Percentiles rank a stretch among this genome's conserved stretches.
Conservation (phyloP, 2,329 filamentous ascomycete species). For the Moelleriella libera region DNA sequence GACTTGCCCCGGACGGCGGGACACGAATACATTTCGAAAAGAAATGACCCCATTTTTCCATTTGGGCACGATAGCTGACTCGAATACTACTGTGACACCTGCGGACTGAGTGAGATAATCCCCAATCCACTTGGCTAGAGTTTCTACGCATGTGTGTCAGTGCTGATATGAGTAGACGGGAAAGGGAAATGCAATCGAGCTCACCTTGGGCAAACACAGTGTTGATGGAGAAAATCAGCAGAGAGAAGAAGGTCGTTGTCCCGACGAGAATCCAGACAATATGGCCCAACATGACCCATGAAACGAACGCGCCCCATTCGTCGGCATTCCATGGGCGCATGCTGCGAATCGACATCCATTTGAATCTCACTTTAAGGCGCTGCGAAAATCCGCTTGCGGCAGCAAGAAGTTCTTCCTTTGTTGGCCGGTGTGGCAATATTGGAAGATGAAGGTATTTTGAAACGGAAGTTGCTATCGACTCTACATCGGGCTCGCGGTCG, state of each 20-base stretch:
- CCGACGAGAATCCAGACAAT: constrained; percentile 92
- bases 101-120: constrained; percentile 92
- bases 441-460: constrained; percentile 46
- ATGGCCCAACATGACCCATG: constrained; percentile 89
- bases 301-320: constrained; percentile 87
- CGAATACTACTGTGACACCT: constrained; percentile 86
- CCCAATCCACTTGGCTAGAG: constrained; percentile 80
- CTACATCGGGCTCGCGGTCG: constrained; percentile 10
- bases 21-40: constrained; percentile 94
- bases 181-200: constrained; percentile 8
- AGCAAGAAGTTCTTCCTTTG: constrained; percentile 82
- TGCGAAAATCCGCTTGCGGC: constrained; percentile 91
- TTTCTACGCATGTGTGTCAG: constrained; percentile 45
- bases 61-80: constrained; percentile 91
- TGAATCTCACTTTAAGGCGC: constrained; percentile 79
- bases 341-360: constrained; percentile 94
- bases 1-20: constrained; percentile 70
- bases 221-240: constrained; percentile 83
- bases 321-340: constrained; percentile 89
- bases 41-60: constrained; percentile 94
- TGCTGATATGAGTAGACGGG: neutral
- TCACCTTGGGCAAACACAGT: constrained; percentile 87
- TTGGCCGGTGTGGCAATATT: constrained; percentile 74
- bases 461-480: constrained; percentile 35
- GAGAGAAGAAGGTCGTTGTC: constrained; percentile 92